Conservation (phyloP, 345 rosid genomes). For the Alliaria petiolata region DNA sequence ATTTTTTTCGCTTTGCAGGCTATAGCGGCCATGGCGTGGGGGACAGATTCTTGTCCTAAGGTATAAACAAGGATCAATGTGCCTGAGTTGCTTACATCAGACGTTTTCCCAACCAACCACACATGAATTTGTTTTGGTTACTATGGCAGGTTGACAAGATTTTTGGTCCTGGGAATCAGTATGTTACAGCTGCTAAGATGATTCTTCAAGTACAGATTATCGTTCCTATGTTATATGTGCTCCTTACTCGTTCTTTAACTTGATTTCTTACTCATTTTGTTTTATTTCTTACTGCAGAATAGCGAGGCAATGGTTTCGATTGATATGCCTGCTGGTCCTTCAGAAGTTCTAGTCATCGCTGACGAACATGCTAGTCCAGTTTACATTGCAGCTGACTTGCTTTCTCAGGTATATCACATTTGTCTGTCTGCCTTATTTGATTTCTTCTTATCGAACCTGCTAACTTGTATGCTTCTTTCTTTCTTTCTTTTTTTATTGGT, state of each 20-base stretch:
- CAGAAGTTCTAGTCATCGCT: conserved; percentile 91
- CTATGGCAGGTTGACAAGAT: conserved; percentile 76
- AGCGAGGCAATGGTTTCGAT: conserved; percentile 98
- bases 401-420: conserved; percentile 64
- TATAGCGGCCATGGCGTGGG: conserved; percentile 97
- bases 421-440: neutral
- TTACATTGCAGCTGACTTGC: conserved; percentile 89
- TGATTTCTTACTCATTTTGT: neutral
- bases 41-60: conserved; percentile 94
- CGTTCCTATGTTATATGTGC: conserved; percentile 1
- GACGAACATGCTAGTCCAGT: conserved; percentile 76
- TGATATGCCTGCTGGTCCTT: conserved; percentile 99
- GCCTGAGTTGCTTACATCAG: neutral
- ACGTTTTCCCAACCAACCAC: neutral
- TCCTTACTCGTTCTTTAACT: neutral
- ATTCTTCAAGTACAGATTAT: conserved; percentile 62
- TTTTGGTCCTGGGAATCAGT: conserved; percentile 95
- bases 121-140: neutral
- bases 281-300: conserved; percentile 45
- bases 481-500: neutral
- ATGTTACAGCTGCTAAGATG: conserved; percentile 97
- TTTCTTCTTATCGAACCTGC: neutral
- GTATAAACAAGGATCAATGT: conserved; percentile 31
- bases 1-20: conserved; percentile 46
- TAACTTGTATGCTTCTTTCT: neutral